Evolutionary conservation across 192 early-diverging fungal genomes (phyloP), one percentile per base, ranked within the genome.

Genomic region (Mortierella hygrophila): DNA sequence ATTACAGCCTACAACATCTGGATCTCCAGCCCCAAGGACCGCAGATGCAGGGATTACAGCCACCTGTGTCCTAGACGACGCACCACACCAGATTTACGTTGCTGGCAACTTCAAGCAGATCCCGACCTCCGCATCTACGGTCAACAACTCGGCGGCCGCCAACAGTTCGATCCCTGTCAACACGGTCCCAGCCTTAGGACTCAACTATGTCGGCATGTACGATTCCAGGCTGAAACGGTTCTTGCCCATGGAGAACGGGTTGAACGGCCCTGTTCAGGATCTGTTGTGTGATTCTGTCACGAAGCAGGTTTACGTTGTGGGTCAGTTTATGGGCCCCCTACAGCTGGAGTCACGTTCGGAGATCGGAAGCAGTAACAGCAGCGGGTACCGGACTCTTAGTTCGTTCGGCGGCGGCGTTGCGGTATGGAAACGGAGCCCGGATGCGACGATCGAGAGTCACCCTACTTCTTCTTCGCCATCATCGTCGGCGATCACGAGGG

Each of bases 191-290:
- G 77, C 26, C 35, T 75, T 60, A 42, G 82, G 82, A 23, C 70
- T 85, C 57, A 85, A 85, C 35, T 85, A 85, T 49, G 73, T 85
- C 21, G 83, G 83, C 6, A 40, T 85, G 42, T 85, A 85, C 29
- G 83, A 85, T 79, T 80, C 83, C 0, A 73, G 73, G 26, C 70
- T 80, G 13, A 85, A 80, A 20, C 78, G 75, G 8, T 80, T 85
- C 46, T 41, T 85, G 11, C 49, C 78, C 23, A 75, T 85, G 74
- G 74, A 57, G 0, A 76, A 80, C 42, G 89, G 89, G 15, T 74
- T 89, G 8, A 85, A 89, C 73, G 85, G 85, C 0, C 75, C 89
- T 42, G 85, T 89, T n/a, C 72, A 78, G 21, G 72, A 77, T 42
- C 54, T 89, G 26, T 23, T 79, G 32, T 89, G 89, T 57, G 89